Evolutionary conservation across 2,329 filamentous ascomycete species (phyloP).

Genomic region (Madurella mycetomatis): DNA sequence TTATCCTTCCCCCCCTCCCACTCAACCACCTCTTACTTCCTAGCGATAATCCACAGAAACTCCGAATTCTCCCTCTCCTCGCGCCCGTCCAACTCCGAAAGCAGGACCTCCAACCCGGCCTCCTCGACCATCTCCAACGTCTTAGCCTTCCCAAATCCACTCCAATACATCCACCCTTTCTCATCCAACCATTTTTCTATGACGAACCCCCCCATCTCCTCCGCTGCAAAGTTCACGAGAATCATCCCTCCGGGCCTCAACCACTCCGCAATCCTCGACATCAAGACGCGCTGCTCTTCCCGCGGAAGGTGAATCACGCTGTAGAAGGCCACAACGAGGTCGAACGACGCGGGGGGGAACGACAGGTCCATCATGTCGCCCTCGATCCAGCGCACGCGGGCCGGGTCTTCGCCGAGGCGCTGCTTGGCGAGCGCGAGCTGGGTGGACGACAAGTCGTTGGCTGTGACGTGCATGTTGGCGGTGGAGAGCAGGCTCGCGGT

Average conservation of each 20-base stretch:
- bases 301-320: conserved; percentile 52
- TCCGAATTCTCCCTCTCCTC: conserved; percentile 31
- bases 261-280: conserved; percentile 44
- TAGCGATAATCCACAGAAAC: conserved; percentile 41
- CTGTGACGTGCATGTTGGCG: conserved; percentile 28
- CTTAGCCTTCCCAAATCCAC: conserved; percentile 35
- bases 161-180: conserved; percentile 43
- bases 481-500: conserved; percentile 32
- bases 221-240: conserved; percentile 43
- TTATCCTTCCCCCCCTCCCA: too few species aligned
- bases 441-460: conserved; percentile 39
- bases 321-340: conserved; percentile 50
- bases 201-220: conserved; percentile 28
- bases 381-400: conserved; percentile 29
- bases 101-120: conserved; percentile 32
- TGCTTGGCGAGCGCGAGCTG: conserved; percentile 34
- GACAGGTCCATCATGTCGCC: conserved; percentile 38
- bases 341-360: conserved; percentile 34
- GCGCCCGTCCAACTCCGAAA: conserved; percentile 27
- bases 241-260: conserved; percentile 48
- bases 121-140: conserved; percentile 30
- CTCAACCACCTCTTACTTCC: conserved; percentile 7
- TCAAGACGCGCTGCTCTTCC: conserved; percentile 44
- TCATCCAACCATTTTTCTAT: conserved; percentile 37
- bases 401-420: conserved; percentile 23